Evolutionary conservation across 805 yeast species (phyloP).

Genomic region (Metschnikowia amazonensis): DNA sequence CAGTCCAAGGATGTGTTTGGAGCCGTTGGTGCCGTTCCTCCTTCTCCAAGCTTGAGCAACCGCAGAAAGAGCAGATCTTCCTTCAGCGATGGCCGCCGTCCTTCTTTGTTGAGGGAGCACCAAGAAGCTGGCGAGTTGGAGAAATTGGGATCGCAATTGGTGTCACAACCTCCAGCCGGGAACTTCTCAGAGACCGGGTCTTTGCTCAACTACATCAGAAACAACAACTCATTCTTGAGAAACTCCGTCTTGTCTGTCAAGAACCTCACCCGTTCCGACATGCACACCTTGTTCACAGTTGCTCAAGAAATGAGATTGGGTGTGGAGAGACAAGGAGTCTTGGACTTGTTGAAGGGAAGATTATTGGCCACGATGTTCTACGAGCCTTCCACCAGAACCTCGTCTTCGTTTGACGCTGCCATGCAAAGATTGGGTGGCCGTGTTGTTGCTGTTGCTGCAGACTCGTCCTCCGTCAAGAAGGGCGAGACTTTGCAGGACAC

Average conservation of each 20-base stretch:
- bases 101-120: slow-evolving; percentile 31
- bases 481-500: slow-evolving; percentile 99
- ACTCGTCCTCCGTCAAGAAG: slow-evolving; percentile 91
- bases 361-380: slow-evolving; percentile 92
- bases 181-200: slow-evolving; percentile 77
- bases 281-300: slow-evolving; percentile 89
- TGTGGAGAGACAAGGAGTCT: slow-evolving; percentile 93
- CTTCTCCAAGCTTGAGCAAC: slow-evolving; percentile 32
- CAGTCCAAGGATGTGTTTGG: slow-evolving; percentile 45
- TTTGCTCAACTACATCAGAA: slow-evolving; percentile 68
- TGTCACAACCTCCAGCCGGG: slow-evolving; percentile 68
- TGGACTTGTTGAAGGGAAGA: slow-evolving; percentile 86
- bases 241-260: slow-evolving; percentile 84
- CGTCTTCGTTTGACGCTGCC: slow-evolving; percentile 96
- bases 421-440: slow-evolving; percentile 99
- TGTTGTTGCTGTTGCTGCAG: slow-evolving; percentile 81
- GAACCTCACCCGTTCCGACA: slow-evolving; percentile 80
- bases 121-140: slow-evolving; percentile 44
- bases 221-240: slow-evolving; percentile 86
- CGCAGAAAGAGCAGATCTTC: slow-evolving; percentile 34
- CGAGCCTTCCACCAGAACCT: slow-evolving; percentile 97
- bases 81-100: slow-evolving; percentile 33
- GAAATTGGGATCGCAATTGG: slow-evolving; percentile 60
- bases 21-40: slow-evolving; percentile 41
- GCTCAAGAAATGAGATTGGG: slow-evolving; percentile 98